These are phyloP conservation scores for Blumeria graminis DNA, from an alignment of 2,329 filamentous ascomycete genomes.

Conservation along the genomic window DNA sequence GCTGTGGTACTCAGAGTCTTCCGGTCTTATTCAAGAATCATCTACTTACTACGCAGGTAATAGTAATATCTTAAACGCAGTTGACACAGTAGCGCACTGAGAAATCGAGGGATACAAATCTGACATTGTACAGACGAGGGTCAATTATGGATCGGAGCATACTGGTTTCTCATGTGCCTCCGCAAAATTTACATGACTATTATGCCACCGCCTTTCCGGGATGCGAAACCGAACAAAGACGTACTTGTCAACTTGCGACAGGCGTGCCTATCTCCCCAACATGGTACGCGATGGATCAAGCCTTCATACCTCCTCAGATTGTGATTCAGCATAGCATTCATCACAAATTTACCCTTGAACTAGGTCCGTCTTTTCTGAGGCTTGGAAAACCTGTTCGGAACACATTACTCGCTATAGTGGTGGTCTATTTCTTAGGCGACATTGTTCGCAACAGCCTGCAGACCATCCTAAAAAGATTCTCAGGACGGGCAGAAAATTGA, in stretches of 20 bases:
- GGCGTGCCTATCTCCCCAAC: too few species aligned
- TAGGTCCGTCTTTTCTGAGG: conserved; percentile 23
- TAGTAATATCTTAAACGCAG: conserved; percentile 73
- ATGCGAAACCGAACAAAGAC: too few species aligned
- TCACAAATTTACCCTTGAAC: conserved; percentile 25
- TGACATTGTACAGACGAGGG: conserved; percentile 29
- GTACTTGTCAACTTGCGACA: too few species aligned
- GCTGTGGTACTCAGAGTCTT: conserved; percentile 22
- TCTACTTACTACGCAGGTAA: conserved; percentile 79
- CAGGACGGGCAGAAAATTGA: conserved; percentile 3
- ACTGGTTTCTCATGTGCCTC: too few species aligned
- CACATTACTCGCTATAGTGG: conserved; percentile 23
- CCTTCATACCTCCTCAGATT: conserved; percentile 19
- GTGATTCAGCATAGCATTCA: conserved; percentile 22
- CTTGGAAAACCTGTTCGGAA: conserved; percentile 25
- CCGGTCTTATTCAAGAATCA: not conserved
- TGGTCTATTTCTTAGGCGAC: conserved; percentile 16
- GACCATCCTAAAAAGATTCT: conserved; percentile 12
- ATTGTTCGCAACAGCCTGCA: conserved; percentile 16
- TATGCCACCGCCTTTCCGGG: too few species aligned
- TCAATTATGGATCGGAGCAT: too few species aligned
- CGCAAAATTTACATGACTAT: too few species aligned
- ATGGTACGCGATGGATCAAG: conserved; percentile 12
- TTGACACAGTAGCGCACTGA: conserved; percentile 68
- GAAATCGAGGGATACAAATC: conserved; percentile 67